These are phyloP conservation scores for Amanita muscaria DNA, from an alignment of 768 basidiomycete genomes.

Conservation along the genomic window DNA sequence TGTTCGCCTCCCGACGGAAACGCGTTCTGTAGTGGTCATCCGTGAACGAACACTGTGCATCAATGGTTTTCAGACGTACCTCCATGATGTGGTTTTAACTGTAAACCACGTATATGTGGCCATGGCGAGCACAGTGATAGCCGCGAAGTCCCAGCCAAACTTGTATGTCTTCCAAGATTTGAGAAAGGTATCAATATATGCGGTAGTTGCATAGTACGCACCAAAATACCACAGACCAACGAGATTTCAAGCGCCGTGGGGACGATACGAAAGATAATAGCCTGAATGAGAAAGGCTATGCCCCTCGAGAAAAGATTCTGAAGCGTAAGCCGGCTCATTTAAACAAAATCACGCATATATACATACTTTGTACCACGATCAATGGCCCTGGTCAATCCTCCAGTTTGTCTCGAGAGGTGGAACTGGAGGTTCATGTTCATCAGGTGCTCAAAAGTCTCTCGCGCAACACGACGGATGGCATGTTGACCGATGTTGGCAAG, in stretches of 20 bases:
- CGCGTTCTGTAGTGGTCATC: slow-evolving; percentile 49
- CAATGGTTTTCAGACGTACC: slow-evolving; percentile 35
- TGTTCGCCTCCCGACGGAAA: slow-evolving; percentile 91
- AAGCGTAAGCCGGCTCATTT: neutral
- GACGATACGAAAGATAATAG: slow-evolving; percentile 88
- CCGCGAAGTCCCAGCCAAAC: slow-evolving; percentile 96
- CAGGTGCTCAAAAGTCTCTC: slow-evolving; percentile 93
- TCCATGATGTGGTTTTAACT: slow-evolving; percentile 91
- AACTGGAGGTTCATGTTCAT: slow-evolving; percentile 87
- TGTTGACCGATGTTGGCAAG: slow-evolving; percentile 94
- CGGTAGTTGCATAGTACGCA: slow-evolving; percentile 26
- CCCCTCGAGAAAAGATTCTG: slow-evolving; percentile 57
- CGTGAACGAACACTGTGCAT: slow-evolving; percentile 1
- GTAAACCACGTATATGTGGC: slow-evolving; percentile 96
- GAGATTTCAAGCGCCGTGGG: slow-evolving; percentile 95
- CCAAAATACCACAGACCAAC: slow-evolving; percentile 95
- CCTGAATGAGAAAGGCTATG: slow-evolving; percentile 90
- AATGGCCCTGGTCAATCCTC: slow-evolving; percentile 92
- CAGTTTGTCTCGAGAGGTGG: slow-evolving; percentile 89
- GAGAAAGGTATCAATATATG: neutral
- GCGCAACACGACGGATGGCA: slow-evolving; percentile 89
- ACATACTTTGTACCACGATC: slow-evolving; percentile 94
- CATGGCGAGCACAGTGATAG: slow-evolving; percentile 78
- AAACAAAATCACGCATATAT: slow-evolving; percentile 3
- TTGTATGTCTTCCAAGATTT: slow-evolving; percentile 71